These are phyloP conservation scores for Xylaria castorea DNA, from an alignment of 495 filamentous ascomycete species.

Conservation along the genomic window DNA sequence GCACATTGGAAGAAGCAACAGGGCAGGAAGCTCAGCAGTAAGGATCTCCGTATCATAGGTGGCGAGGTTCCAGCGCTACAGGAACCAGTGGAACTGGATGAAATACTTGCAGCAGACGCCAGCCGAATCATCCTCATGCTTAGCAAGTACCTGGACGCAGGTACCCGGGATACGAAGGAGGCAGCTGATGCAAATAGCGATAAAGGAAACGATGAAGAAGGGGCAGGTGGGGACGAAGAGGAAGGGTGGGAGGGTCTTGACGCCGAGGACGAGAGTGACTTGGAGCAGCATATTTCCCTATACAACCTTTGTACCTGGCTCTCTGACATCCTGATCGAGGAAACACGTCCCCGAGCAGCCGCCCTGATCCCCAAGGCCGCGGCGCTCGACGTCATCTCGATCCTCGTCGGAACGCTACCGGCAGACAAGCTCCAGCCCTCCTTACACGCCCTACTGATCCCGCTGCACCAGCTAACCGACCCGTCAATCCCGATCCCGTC, in stretches of 20 bases:
- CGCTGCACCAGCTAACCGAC: conserved; percentile 85
- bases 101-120: conserved; percentile 58
- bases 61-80: conserved; percentile 3
- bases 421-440: conserved; percentile 63
- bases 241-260: conserved; percentile 52
- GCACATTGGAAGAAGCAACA: conserved; percentile 44
- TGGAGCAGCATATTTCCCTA: conserved; percentile 53
- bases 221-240: conserved; percentile 30
- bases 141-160: conserved; percentile 43
- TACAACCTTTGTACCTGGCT: conserved; percentile 77
- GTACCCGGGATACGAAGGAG: conserved; percentile 22
- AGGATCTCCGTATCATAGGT: conserved; percentile 12
- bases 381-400: conserved; percentile 73
- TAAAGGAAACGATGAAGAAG: conserved; percentile 43
- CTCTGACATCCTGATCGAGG: conserved; percentile 77
- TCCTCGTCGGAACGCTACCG: conserved; percentile 63
- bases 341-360: conserved; percentile 67
- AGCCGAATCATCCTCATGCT: conserved; percentile 62
- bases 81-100: conserved; percentile 30
- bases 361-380: conserved; percentile 76
- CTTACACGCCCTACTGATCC: conserved; percentile 72
- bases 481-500: conserved; percentile 71
- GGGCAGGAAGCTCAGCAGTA: conserved; percentile 27
- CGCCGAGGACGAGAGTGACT: conserved; percentile 49
- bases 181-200: conserved; percentile 32